Evolutionary conservation across 2,329 filamentous ascomycete genomes (phyloP), one percentile per base, ranked within the genome.

Genomic region (Alternaria brassicicola): DNA sequence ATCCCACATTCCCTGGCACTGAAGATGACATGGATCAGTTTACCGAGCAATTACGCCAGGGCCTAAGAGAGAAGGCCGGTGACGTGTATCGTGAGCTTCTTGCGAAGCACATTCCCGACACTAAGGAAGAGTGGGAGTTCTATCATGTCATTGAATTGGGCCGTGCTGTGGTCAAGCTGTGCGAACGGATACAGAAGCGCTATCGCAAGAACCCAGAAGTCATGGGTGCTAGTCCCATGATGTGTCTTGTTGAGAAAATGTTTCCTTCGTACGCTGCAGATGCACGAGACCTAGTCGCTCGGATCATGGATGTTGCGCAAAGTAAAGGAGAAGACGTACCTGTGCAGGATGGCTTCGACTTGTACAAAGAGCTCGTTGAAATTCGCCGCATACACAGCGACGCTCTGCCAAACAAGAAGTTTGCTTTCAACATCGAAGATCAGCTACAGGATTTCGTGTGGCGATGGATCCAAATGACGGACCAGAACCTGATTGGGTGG

Each of bases 191-290:
- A 50, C 89, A 93, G 76, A 98, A 98, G 79, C 88, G 94, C 47
- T 99, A 97, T 78, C 88, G 88, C 68, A 94, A 91, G 69, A 95
- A 90, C 57, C 92, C 92, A 1, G 89, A 92, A 62, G 90, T 98
- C 58, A 89, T 97, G 87, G 93, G 93, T 26, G 85, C 87, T 17
- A 86, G 85, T 57, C 86, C 86, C 12, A 78, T 88, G 67, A 87
- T 85, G 45, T 89, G 95, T 33, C 82, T 98, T 30, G 88, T 97
- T 6, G 86, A 90, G 65, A 91, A 92, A 51, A 88, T 95, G 53
- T 89, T 98, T 57, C 95, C 95, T 1, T 89, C 90, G 60, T 98
- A 96, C 74, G 93, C 96, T 56, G 88, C 91, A 63, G 94, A 99
- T 76, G 91, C 92, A 5, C 86, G 90, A 62, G 93, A 94, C 69